Evolutionary conservation across 305 asterid genomes (phyloP).

Genomic region (Fraxinus greggii): DNA sequence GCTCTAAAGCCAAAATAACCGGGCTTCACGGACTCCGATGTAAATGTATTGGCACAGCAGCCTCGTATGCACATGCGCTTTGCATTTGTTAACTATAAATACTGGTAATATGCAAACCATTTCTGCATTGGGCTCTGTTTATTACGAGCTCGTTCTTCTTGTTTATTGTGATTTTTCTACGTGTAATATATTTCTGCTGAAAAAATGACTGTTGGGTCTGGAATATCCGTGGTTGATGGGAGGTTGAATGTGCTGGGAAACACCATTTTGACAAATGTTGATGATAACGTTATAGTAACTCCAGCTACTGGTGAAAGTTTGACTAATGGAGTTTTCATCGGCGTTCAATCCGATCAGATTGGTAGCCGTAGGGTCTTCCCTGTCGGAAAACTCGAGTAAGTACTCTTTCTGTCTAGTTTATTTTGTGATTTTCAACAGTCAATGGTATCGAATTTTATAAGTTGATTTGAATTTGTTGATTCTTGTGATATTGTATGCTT

Average conservation of each 20-base stretch:
- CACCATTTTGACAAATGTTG: conserved; percentile 59
- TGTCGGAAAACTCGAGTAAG: conserved; percentile 68
- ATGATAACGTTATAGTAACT: conserved; percentile 53
- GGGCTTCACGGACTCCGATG: not conserved
- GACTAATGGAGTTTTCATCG: conserved; percentile 71
- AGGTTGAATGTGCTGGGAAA: conserved; percentile 66
- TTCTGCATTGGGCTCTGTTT: not conserved
- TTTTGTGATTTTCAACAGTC: not conserved
- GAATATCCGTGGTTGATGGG: conserved; percentile 62
- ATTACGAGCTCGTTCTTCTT: not conserved
- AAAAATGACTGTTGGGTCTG: conserved; percentile 78
- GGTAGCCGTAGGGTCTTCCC: conserved; percentile 77
- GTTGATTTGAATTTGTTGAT: not conserved
- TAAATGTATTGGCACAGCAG: not conserved
- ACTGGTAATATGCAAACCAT: not conserved
- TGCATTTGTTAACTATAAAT: not conserved
- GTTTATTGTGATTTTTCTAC: not conserved
- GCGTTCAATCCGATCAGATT: conserved; percentile 61
- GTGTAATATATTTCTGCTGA: not conserved
- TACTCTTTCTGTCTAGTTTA: not conserved
- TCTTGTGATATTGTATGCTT: not conserved
- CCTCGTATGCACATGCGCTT: not conserved
- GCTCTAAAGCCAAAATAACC: not conserved
- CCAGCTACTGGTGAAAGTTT: conserved; percentile 64
- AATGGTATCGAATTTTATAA: not conserved